Conservation (phyloP, 345 rosid species). For the Eucalyptus paniculata region DNA sequence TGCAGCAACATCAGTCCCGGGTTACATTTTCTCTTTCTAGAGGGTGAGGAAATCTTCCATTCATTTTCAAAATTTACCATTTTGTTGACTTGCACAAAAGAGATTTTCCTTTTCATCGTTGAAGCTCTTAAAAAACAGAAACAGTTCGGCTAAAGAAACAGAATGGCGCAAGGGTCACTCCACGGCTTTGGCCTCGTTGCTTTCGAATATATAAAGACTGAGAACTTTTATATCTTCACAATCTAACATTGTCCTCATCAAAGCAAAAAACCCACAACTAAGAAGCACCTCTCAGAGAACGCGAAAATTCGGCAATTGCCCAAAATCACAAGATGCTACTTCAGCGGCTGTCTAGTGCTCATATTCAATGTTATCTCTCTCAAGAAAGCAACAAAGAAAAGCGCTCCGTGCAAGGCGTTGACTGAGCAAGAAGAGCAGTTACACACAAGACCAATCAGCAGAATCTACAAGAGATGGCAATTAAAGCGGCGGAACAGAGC, state of each 20-base stretch:
- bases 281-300: neutral
- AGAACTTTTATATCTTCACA: neutral
- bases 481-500: neutral
- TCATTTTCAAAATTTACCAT: neutral
- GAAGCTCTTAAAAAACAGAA: neutral
- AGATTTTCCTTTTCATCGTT: neutral
- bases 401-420: neutral
- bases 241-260: neutral
- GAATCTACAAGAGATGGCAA: neutral
- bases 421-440: neutral
- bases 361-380: neutral
- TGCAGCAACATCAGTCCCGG: neutral
- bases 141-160: neutral
- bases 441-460: neutral
- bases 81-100: neutral
- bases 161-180: neutral
- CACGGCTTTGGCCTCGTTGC: rapidly evolving
- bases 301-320: neutral
- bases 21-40: neutral
- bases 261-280: neutral
- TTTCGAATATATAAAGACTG: neutral
- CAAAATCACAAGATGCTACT: neutral
- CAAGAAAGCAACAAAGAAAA: neutral
- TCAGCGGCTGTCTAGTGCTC: neutral
- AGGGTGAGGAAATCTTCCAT: neutral